These are phyloP conservation scores for Dichotomocladium elegans DNA, from an alignment of 371 early-diverging fungal species.

Conservation along the genomic window DNA sequence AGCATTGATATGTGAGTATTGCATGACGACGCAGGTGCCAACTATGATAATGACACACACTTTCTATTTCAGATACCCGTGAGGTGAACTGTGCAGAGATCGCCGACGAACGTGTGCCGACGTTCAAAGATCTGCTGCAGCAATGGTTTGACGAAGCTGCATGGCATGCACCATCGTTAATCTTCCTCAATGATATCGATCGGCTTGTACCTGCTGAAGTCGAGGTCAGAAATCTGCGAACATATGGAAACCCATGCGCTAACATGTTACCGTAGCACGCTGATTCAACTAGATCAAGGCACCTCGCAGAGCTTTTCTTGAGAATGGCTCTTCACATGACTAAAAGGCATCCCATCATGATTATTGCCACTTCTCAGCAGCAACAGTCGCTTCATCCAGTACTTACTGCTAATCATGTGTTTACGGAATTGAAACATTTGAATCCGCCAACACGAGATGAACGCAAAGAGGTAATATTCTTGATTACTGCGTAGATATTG, in stretches of 20 bases:
- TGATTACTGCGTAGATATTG: neutral
- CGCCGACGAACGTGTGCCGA: conserved; percentile 58
- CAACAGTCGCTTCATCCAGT: conserved; percentile 64
- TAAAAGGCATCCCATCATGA: conserved; percentile 47
- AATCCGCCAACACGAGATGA: conserved; percentile 68
- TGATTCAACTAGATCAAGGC: conserved; percentile 65
- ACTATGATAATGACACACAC: neutral
- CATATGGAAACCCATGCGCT: conserved; percentile 2
- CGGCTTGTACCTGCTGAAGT: conserved; percentile 82
- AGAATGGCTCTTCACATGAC: conserved; percentile 41
- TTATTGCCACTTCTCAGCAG: conserved; percentile 72
- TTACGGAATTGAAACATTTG: conserved; percentile 65
- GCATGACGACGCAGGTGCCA: neutral
- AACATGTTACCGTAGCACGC: conserved; percentile 37
- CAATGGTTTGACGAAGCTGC: conserved; percentile 67
- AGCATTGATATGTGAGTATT: conserved; percentile 58
- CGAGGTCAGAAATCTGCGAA: conserved; percentile 47
- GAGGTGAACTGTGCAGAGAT: conserved; percentile 65
- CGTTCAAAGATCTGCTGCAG: conserved; percentile 62
- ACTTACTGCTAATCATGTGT: conserved; percentile 60
- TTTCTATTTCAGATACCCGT: conserved; percentile 33
- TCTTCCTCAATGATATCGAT: conserved; percentile 97
- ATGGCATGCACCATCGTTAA: conserved; percentile 77
- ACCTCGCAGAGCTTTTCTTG: conserved; percentile 67
- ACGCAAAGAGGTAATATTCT: conserved; percentile 51